phyloP scores from a whole-genome alignment of 352 stramenopile genomes.

The Globisporangium viniferum region DNA sequence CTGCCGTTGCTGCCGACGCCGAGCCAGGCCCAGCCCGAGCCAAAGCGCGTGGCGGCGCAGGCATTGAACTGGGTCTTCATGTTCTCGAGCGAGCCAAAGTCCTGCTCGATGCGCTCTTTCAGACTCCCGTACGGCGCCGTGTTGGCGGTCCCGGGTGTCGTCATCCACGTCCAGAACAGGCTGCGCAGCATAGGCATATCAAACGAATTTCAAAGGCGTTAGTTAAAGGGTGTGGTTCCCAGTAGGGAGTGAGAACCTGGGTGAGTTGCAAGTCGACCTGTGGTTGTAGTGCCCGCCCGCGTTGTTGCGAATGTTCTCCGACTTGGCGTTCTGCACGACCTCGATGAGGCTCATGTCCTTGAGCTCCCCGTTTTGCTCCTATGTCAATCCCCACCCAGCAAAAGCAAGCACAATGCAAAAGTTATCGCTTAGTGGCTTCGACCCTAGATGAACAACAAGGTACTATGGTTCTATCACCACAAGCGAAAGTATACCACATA shows the following conservation, averaged over 20 bases:
- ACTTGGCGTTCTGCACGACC: slow-evolving; percentile 32
- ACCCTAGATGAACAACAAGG: too few relatives aligned
- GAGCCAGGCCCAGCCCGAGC: slow-evolving; percentile 62
- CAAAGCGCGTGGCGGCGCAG: slow-evolving; percentile 52
- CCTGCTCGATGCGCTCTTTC: slow-evolving; percentile 39
- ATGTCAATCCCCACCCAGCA: neutral
- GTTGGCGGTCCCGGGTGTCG: slow-evolving; percentile 35
- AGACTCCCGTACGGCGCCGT: slow-evolving; percentile 38
- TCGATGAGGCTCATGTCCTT: slow-evolving; percentile 29
- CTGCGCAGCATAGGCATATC: slow-evolving; percentile 18
- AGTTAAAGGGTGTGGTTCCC: neutral
- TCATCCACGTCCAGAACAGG: slow-evolving; percentile 81
- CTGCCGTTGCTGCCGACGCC: slow-evolving; percentile 62
- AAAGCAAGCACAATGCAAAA: neutral
- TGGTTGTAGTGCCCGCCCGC: slow-evolving; percentile 39
- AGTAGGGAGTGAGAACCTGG: neutral
- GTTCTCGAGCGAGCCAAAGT: slow-evolving; percentile 70
- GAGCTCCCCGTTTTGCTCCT: slow-evolving; percentile 6
- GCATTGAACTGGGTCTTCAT: slow-evolving; percentile 64
- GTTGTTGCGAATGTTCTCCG: slow-evolving; percentile 37
- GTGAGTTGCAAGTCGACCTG: neutral
- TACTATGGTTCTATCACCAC: too few relatives aligned
- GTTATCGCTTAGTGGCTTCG: too few relatives aligned
- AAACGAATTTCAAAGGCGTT: neutral
- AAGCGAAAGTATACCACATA: slow-evolving; percentile 5